phyloP scores from a whole-genome alignment of 805 yeast species.

The Yarrowia divulgata region DNA sequence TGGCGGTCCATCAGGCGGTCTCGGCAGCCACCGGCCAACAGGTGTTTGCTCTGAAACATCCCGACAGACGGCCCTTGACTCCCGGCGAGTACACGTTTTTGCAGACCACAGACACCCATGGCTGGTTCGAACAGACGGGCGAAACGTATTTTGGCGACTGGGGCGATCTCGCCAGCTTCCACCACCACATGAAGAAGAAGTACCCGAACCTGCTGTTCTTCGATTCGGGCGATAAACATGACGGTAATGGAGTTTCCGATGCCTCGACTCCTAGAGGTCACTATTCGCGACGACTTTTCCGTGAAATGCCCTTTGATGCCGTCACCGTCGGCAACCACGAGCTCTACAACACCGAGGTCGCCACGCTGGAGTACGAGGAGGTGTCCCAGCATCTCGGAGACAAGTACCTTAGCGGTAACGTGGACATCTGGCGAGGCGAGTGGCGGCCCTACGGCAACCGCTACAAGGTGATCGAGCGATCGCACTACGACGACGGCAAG shows the following conservation, averaged over 20 bases:
- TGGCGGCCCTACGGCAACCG: conserved; percentile 73
- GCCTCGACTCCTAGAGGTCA: conserved; percentile 76
- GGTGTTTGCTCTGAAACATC: conserved; percentile 15
- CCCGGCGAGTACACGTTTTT: conserved; percentile 55
- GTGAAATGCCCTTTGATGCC: conserved; percentile 70
- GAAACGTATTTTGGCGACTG: conserved; percentile 74
- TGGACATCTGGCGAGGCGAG: conserved; percentile 51
- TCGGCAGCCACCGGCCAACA: conserved; percentile 19
- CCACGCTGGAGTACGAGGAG: conserved; percentile 67
- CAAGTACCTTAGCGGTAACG: conserved; percentile 62
- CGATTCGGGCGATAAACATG: conserved; percentile 94
- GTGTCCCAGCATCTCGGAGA: conserved; percentile 65
- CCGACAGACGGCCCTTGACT: conserved; percentile 12
- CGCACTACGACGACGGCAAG: conserved; percentile 8
- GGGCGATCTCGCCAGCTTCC: conserved; percentile 87
- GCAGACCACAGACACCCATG: conserved; percentile 97
- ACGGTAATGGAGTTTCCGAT: conserved; percentile 91
- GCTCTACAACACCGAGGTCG: conserved; percentile 70
- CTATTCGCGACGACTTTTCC: conserved; percentile 67
- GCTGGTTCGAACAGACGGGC: conserved; percentile 77
- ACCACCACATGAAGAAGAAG: conserved; percentile 56
- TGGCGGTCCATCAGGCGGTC: neutral
- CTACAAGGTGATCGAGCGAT: conserved; percentile 47
- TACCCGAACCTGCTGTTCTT: conserved; percentile 73
- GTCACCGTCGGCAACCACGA: conserved; percentile 93